Evolutionary conservation across 1,139 yeast genomes (phyloP).

Genomic region (Meyerozyma carpophila): DNA sequence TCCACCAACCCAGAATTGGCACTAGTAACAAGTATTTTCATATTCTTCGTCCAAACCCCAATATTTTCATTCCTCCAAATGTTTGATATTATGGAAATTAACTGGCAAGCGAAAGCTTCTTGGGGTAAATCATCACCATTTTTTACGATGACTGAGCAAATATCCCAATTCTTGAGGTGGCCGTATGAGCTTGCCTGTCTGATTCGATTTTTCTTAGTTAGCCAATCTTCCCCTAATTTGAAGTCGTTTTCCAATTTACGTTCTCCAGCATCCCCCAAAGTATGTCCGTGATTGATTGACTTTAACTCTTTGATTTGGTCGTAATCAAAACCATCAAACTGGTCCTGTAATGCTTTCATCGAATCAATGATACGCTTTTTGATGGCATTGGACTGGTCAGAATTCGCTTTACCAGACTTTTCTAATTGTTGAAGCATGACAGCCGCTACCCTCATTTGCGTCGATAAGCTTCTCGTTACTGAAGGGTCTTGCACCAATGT

Average conservation of each 20-base stretch:
- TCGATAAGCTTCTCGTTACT: too few species aligned
- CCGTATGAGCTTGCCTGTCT: constrained; percentile 75
- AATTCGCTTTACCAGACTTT: constrained; percentile 59
- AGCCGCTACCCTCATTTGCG: constrained; percentile 86
- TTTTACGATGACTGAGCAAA: constrained; percentile 91
- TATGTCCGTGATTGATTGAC: constrained; percentile 23
- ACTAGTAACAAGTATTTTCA: constrained; percentile 88
- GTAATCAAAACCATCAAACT: constrained; percentile 21
- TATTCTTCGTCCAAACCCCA: constrained; percentile 84
- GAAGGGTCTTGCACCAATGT: too few species aligned
- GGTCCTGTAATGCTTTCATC: constrained; percentile 84
- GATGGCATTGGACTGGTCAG: constrained; percentile 69
- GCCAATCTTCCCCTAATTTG: constrained; percentile 94
- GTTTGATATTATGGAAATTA: constrained; percentile 78
- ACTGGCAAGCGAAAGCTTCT: constrained; percentile 95
- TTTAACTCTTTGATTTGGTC: constrained; percentile 6
- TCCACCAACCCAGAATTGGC: constrained; percentile 90
- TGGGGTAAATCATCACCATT: constrained; percentile 95
- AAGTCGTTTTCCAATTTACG: constrained; percentile 87
- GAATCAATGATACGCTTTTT: constrained; percentile 75
- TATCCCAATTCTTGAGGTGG: constrained; percentile 85
- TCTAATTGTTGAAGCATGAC: constrained; percentile 90
- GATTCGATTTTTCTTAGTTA: constrained; percentile 70
- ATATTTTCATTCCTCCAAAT: constrained; percentile 65
- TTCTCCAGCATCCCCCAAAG: constrained; percentile 63